Evolutionary conservation across 164 flowering plant genomes (phyloP).

Genomic region (Protea cynaroides): DNA sequence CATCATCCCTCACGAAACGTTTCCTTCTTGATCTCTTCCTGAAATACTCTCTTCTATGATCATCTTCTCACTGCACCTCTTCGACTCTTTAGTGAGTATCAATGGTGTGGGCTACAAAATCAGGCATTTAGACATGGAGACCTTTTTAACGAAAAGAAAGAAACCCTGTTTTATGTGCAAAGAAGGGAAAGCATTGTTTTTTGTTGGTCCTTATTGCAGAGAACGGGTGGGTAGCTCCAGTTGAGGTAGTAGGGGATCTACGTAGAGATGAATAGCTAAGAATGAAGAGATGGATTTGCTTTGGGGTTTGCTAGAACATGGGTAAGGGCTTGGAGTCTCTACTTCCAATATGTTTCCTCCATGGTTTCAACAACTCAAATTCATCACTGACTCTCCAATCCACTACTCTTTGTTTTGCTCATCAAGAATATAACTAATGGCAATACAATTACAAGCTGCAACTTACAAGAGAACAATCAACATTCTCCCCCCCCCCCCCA

Average conservation of each 20-base stretch:
- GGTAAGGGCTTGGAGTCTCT: constrained; percentile 46
- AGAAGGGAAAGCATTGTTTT: constrained; percentile 17
- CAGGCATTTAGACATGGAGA: constrained; percentile 63
- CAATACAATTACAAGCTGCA: too few relatives aligned
- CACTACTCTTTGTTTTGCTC: too few relatives aligned
- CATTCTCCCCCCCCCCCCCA: too few relatives aligned
- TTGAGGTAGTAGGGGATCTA: constrained; percentile 54
- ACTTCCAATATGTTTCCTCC: constrained; percentile 39
- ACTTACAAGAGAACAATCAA: too few relatives aligned
- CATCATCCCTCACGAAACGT: constrained; percentile 25
- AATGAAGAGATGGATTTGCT: constrained; percentile 45
- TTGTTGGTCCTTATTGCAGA: constrained; percentile 32
- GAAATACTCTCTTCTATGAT: constrained; percentile 41
- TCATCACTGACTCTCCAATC: too few relatives aligned
- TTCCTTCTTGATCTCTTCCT: constrained; percentile 51
- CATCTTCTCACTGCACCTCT: constrained; percentile 47
- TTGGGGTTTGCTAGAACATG: constrained; percentile 56
- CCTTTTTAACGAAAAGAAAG: constrained; percentile 57
- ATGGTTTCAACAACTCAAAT: neutral
- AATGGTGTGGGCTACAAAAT: constrained; percentile 77
- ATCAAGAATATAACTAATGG: too few relatives aligned
- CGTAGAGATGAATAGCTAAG: constrained; percentile 53
- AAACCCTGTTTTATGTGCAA: constrained; percentile 50
- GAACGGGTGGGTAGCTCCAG: constrained; percentile 80
- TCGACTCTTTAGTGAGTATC: constrained; percentile 60